A percentile compares a stretch with the other conserved stretches of the same genome.
These are phyloP conservation scores for Ustilago tritici DNA, from an alignment of 1,284 basidiomycete genomes.

Conservation along the genomic window DNA sequence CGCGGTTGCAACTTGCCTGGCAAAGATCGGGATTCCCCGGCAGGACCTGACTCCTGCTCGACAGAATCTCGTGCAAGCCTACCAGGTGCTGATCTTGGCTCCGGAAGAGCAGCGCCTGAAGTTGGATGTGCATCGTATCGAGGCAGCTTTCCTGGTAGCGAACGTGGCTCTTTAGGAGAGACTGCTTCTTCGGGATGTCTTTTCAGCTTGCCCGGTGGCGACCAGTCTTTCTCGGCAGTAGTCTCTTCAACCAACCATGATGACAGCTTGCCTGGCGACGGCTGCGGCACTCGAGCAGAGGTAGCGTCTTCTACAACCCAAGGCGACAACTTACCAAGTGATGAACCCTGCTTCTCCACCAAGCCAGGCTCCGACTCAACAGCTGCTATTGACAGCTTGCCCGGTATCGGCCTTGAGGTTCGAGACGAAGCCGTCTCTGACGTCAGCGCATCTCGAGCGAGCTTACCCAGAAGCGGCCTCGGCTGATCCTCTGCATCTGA, in stretches of 20 bases:
- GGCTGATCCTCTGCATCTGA: background rate
- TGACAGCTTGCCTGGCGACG: background rate
- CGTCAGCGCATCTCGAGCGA: background rate
- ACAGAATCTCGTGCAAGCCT: background rate
- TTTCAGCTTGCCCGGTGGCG: background rate
- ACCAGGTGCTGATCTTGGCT: background rate
- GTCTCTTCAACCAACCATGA: too few species aligned
- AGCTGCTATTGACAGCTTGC: background rate
- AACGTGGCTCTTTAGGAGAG: background rate
- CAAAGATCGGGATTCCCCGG: background rate
- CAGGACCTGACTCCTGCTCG: background rate
- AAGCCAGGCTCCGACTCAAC: background rate
- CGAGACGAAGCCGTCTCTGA: background rate
- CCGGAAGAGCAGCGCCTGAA: background rate
- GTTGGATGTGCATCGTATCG: too few species aligned
- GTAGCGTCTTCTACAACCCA: background rate
- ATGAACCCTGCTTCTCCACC: too few species aligned
- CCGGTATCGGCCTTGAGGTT: background rate
- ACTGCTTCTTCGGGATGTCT: background rate
- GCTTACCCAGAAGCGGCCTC: background rate
- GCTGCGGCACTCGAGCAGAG: background rate
- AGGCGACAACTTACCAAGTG: background rate
- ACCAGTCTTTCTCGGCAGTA: too few species aligned
- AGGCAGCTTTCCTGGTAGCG: background rate
- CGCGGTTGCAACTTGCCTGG: background rate